Percentiles rank a stretch among this genome's conserved stretches.
phyloP scores from a whole-genome alignment of 139 green algal species.

The Micromonas commoda region DNA sequence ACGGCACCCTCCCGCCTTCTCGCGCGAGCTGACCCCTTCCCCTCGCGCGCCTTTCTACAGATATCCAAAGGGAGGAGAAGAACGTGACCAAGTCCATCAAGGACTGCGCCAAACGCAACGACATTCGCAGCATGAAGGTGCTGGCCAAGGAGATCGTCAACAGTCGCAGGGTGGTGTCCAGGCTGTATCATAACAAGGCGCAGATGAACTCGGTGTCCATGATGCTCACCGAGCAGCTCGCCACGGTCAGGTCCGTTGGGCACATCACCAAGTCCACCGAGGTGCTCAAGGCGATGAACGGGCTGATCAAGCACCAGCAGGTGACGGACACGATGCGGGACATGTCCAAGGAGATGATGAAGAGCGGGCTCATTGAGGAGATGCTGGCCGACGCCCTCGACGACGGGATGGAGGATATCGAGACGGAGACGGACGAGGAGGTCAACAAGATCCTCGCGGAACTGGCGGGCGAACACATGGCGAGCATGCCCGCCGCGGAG shows the following conservation, averaged over 20 bases:
- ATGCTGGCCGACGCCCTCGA: conserved; percentile 48
- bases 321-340: conserved; percentile 41
- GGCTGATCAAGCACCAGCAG: conserved; percentile 36
- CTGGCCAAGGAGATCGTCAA: conserved; percentile 38
- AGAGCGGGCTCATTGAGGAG: conserved; percentile 49
- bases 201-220: conserved; percentile 31
- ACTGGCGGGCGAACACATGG: conserved; percentile 28
- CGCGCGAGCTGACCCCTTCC: background rate
- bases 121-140: conserved; percentile 15
- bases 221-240: conserved; percentile 26
- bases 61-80: conserved; percentile 28
- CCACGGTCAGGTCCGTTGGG: conserved; percentile 29
- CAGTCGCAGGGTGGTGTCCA: background rate
- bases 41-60: background rate
- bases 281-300: conserved; percentile 44
- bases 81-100: conserved; percentile 32
- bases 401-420: conserved; percentile 45
- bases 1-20: background rate
- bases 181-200: conserved; percentile 39
- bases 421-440: conserved; percentile 48
- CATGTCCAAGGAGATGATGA: conserved; percentile 48
- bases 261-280: conserved; percentile 44
- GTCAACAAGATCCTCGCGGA: conserved; percentile 43
- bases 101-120: conserved; percentile 18
- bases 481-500: background rate